Conservation (phyloP, 805 yeast species). For the Sugiyamaella floridensis region DNA sequence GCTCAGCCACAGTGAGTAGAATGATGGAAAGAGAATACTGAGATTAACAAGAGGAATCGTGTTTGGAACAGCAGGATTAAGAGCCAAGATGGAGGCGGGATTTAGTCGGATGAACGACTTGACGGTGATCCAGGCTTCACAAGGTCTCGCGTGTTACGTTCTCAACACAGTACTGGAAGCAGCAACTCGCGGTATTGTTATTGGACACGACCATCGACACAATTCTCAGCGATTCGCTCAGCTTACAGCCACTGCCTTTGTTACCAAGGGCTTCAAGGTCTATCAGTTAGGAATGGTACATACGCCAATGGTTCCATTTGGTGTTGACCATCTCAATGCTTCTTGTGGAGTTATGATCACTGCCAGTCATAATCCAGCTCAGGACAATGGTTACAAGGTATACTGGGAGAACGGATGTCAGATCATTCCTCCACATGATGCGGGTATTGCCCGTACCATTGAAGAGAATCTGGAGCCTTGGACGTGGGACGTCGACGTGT, state of each 20-base stretch:
- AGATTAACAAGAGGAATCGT: conserved; percentile 41
- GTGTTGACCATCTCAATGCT: conserved; percentile 56
- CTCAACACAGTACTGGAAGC: conserved; percentile 27
- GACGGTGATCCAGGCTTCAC: conserved; percentile 80
- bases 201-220: conserved; percentile 90
- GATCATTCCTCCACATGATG: conserved; percentile 87
- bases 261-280: conserved; percentile 62
- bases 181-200: conserved; percentile 44
- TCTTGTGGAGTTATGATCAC: conserved; percentile 89
- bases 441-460: conserved; percentile 59
- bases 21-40: not conserved
- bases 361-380: conserved; percentile 51
- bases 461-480: conserved; percentile 56
- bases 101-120: conserved; percentile 82
- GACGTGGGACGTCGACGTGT: conserved; percentile 42
- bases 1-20: conserved; percentile 34
- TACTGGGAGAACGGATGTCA: conserved; percentile 94
- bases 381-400: conserved; percentile 89
- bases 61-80: conserved; percentile 91
- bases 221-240: conserved; percentile 75
- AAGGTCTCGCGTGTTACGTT: conserved; percentile 34
- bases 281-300: conserved; percentile 45
- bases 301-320: conserved; percentile 91
- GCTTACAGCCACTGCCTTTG: conserved; percentile 68
- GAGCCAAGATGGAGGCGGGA: conserved; percentile 88